Base-by-base conservation (phyloP, 2,329 filamentous ascomycete genomes). In the Pyrenophora graminea region DNA sequence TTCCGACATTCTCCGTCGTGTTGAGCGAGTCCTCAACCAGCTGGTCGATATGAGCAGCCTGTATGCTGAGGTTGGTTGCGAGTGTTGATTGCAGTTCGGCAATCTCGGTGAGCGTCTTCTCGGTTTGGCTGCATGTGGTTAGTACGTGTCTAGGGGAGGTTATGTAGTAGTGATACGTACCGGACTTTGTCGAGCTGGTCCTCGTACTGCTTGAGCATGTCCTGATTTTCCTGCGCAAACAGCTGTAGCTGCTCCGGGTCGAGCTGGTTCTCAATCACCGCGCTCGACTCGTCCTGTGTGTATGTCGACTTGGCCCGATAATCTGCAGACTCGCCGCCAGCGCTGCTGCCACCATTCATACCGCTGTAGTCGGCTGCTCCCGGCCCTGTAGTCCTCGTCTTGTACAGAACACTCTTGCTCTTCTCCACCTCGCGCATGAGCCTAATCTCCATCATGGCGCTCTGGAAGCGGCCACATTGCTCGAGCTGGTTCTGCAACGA, bases 101-200 rank as follows among this genome's bases (percentile, higher is more conserved):
- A 57, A 99, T 97, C 72, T 99, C 94, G 3, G 96, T 74, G 5
- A 99, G 82, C 1, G 91, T 96, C 70, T 89, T 90, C 72, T 99
- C 91, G 0, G 91, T 91, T 21, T 88, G 89, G 67, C 90, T 96
- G 66, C 25, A 45, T 6, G 17, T 32, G 23, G 47, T 72, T 49
- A 70, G 67, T 43, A 21, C 25, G 12, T 15, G 12, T 25, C 8
- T 15, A 9, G 23, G 27, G 18, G 13, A 12, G 5, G 23, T 15
- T 10, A 18, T 18, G 34, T 18, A 25, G 25, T 17, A 13, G 4
- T 10, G 13, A 13, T 30, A 82, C 89, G 47, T 83, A 95, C 90
- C 88, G 89, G 61, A 97, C 91, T 81, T 97, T 94, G 73, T 92
- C 88, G 70, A 97, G 78, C n/a, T 90, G 91, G 75, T 89, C 91